A percentile compares a stretch with the other conserved stretches of the same genome.
These are phyloP conservation scores for Aureobasidium mangrovei DNA, from an alignment of 2,329 filamentous ascomycete genomes.

Conservation along the genomic window DNA sequence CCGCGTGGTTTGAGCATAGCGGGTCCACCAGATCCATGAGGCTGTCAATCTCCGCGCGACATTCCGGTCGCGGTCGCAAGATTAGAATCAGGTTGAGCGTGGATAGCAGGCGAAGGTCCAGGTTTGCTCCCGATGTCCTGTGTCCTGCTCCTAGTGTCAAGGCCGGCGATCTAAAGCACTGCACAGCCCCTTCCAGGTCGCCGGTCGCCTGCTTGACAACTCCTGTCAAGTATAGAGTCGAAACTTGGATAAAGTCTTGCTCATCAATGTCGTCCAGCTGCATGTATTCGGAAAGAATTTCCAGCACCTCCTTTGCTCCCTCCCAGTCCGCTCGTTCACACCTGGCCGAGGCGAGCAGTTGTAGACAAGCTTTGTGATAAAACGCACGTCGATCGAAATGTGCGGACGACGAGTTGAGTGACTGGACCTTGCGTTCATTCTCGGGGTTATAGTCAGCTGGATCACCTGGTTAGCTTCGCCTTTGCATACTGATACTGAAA, in stretches of 20 bases:
- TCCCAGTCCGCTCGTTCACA: constrained; percentile 65
- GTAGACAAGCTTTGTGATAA: constrained; percentile 58
- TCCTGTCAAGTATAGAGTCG: constrained; percentile 56
- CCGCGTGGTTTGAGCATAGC: constrained; percentile 60
- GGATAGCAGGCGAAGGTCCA: constrained; percentile 39
- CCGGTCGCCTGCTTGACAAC: constrained; percentile 70
- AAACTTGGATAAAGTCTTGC: constrained; percentile 9
- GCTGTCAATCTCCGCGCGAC: constrained; percentile 47
- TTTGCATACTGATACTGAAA: not conserved
- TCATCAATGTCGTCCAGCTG: not conserved
- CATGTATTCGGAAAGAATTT: constrained; percentile 39
- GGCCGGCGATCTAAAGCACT: constrained; percentile 53
- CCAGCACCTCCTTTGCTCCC: constrained; percentile 50
- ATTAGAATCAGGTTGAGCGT: constrained; percentile 42
- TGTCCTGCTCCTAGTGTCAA: constrained; percentile 44
- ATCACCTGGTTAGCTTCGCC: not conserved
- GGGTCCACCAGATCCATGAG: constrained; percentile 59
- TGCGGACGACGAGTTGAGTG: constrained; percentile 27
- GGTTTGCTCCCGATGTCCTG: constrained; percentile 22
- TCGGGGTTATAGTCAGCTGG: constrained; percentile 11
- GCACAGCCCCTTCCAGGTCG: constrained; percentile 58
- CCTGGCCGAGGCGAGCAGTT: constrained; percentile 61
- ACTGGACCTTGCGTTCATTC: constrained; percentile 15
- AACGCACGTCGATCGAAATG: constrained; percentile 56
- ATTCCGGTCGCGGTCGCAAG: constrained; percentile 28